These are phyloP conservation scores for Candida incommunis DNA, from an alignment of 805 yeast genomes.

Conservation along the genomic window DNA sequence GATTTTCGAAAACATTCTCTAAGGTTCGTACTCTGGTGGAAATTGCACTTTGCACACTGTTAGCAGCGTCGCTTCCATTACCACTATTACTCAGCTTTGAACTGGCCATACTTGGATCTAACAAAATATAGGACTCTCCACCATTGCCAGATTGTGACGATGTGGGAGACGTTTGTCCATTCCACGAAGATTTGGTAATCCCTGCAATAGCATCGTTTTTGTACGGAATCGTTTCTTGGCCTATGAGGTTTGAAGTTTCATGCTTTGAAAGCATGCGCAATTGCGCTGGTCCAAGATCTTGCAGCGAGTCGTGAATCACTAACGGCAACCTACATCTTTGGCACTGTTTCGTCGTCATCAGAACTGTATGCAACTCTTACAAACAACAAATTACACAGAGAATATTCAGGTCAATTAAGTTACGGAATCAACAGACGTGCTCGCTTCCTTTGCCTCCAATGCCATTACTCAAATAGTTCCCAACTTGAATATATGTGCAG, in stretches of 20 bases:
- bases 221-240: not conserved
- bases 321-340: slow-evolving; percentile 51
- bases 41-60: not conserved
- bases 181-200: not conserved
- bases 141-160: not conserved
- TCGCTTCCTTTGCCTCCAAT: too few relatives aligned
- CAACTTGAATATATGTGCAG: not conserved
- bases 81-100: not conserved
- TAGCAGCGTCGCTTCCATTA: not conserved
- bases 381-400: too few relatives aligned
- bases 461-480: too few relatives aligned
- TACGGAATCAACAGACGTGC: too few relatives aligned
- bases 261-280: slow-evolving; percentile 34
- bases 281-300: slow-evolving; percentile 40
- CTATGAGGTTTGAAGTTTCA: slow-evolving; percentile 13
- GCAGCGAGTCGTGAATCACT: slow-evolving; percentile 39
- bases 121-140: not conserved
- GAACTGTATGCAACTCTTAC: too few relatives aligned
- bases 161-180: not conserved
- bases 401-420: too few relatives aligned
- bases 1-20: slow-evolving; percentile 17
- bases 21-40: slow-evolving; percentile 7
- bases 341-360: slow-evolving; percentile 25
- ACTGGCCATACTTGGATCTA: not conserved
- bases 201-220: not conserved